Evolutionary conservation across 768 basidiomycete species (phyloP).

Genomic region (Agrocybe chaxingu): DNA sequence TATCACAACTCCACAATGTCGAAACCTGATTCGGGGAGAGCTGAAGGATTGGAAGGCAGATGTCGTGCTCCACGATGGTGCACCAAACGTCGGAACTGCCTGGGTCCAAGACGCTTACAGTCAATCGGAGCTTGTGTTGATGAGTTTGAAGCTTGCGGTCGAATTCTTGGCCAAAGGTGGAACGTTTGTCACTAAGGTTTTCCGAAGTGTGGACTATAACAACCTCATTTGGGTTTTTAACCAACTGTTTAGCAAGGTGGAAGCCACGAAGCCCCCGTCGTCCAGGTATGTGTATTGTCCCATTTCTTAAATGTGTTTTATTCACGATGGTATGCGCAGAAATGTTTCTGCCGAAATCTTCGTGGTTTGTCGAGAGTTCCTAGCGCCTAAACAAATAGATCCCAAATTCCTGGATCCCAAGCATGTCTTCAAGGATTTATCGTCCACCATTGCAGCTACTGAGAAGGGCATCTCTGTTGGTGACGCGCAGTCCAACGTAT

Average conservation of each 20-base stretch:
- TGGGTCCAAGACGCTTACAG: conserved; percentile 99
- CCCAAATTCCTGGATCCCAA: conserved; percentile 97
- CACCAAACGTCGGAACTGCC: conserved; percentile 98
- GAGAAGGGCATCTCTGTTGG: conserved; percentile 57
- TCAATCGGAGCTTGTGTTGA: conserved; percentile 94
- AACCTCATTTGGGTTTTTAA: conserved; percentile 98
- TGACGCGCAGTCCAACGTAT: conserved; percentile 85
- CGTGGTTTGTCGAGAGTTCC: conserved; percentile 94
- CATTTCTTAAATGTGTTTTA: background rate
- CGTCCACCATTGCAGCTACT: conserved; percentile 38
- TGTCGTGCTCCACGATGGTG: conserved; percentile 97
- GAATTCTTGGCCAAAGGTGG: conserved; percentile 93
- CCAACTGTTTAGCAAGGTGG: conserved; percentile 93
- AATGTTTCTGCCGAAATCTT: conserved; percentile 99
- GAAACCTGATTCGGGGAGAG: conserved; percentile 79
- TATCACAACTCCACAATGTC: conserved; percentile 90
- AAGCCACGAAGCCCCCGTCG: conserved; percentile 97
- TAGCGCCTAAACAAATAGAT: conserved; percentile 93
- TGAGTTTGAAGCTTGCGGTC: conserved; percentile 91
- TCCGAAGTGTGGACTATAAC: conserved; percentile 98
- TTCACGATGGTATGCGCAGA: conserved; percentile 38
- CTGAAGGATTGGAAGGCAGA: conserved; percentile 99
- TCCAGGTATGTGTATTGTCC: conserved; percentile 62
- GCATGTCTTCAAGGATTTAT: conserved; percentile 94
- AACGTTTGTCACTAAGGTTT: conserved; percentile 97